Conservation (phyloP, 2,329 filamentous ascomycete genomes). For the Bimuria novae-zelandiae region DNA sequence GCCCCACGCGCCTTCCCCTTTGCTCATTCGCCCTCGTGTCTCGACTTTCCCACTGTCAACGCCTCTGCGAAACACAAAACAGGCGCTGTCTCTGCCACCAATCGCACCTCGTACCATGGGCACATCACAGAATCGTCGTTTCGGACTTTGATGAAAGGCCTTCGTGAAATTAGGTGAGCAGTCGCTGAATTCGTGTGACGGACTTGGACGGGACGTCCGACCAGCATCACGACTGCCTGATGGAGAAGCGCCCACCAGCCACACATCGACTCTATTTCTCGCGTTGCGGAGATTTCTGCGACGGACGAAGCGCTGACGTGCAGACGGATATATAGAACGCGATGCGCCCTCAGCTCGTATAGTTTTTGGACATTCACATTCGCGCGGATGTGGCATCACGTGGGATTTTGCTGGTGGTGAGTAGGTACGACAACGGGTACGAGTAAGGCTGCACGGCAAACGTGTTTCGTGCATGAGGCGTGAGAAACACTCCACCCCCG, state of each 20-base stretch:
- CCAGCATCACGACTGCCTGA: too few relatives aligned
- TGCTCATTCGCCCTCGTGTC: not conserved
- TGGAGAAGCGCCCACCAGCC: not conserved
- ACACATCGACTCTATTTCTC: not conserved
- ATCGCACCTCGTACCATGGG: not conserved
- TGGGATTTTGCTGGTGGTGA: too few relatives aligned
- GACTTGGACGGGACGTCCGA: not conserved
- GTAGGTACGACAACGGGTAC: too few relatives aligned
- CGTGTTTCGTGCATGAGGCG: too few relatives aligned
- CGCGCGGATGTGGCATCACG: too few relatives aligned
- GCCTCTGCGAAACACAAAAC: not conserved
- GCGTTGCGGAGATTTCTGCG: not conserved
- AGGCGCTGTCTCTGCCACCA: constrained; percentile 7
- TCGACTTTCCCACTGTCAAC: not conserved
- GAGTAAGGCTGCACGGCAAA: too few relatives aligned
- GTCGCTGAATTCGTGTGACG: not conserved
- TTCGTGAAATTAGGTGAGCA: not conserved
- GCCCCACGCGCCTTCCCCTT: not conserved
- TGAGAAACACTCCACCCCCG: too few relatives aligned
- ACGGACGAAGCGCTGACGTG: not conserved
- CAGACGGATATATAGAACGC: too few relatives aligned
- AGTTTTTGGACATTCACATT: too few relatives aligned
- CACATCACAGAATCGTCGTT: constrained; percentile 7
- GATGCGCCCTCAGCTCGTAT: too few relatives aligned
- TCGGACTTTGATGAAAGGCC: constrained; percentile 20